Evolutionary conservation across 306 rosid genomes (phyloP), one percentile per base, ranked within the genome.

Genomic region (Mimosa pudica): DNA sequence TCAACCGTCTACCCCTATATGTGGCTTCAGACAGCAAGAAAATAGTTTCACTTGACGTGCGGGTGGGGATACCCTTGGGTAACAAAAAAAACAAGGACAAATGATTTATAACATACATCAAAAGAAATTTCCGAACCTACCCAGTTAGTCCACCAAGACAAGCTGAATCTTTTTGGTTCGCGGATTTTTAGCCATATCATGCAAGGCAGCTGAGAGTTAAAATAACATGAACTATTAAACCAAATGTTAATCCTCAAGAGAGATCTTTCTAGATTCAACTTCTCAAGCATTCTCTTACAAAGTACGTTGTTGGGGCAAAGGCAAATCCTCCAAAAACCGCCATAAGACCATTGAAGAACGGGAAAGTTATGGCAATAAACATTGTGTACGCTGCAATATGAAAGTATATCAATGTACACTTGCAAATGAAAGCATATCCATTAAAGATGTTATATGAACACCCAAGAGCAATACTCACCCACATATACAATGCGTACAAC

Each of bases 251-350:
- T 48, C 10, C 30, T 42, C 64, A 11, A 9, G 41, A 9, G 61
- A 62, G 36, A 44, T 24, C 36, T 41, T 24, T 45, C 12, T 8
- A 16, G 11, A 65, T 45, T 48, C 8, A 52, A 13, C 54, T 33
- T 17, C 14, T 14, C 11, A 52, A 55, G 36, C 52, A 10, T 82
- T n/a, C 6, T 57, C 95, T 94, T 87, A 94, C 98, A 49, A 86
- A 94, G 77, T 89, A 94, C 70, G 97, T 84, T 71, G 98, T 94
- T 2, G 98, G 98, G 60, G 98, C 97, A 44, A 94, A 89, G 61
- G 97, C 97, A 77, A 94, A 94, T 69, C 97, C 98, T 79, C 98
- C 98, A 5, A 94, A 91, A 74, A 92, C 91, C 55, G 86, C 87
- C 8, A 90, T 85, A 52, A 91, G 90, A 11, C 89, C 97, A 45